These are phyloP conservation scores for Nemania abortiva DNA, from an alignment of 2,329 filamentous ascomycete species.

Conservation along the genomic window DNA sequence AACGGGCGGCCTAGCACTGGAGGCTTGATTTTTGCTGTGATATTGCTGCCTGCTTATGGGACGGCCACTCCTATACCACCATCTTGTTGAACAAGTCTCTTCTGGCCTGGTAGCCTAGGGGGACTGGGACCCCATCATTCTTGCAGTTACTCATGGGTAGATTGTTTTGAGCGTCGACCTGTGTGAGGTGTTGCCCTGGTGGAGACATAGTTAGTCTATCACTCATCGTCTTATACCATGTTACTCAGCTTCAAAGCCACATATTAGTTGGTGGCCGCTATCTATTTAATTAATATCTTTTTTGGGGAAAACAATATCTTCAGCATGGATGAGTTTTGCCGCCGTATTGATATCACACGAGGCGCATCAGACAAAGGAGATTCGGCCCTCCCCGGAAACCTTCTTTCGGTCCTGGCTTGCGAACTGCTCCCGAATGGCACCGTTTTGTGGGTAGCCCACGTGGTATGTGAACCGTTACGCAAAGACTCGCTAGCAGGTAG, in stretches of 20 bases:
- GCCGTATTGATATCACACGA: not conserved
- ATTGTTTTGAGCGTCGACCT: not conserved
- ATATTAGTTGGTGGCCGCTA: too few relatives aligned
- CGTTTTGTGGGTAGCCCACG: not conserved
- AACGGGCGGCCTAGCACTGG: constrained; percentile 11
- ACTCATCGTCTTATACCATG: not conserved
- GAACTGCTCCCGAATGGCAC: not conserved
- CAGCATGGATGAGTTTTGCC: not conserved
- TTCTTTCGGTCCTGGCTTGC: constrained; percentile 32
- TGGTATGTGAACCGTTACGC: not conserved
- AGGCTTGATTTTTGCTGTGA: constrained; percentile 26
- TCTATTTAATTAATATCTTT: not conserved
- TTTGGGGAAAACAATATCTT: not conserved
- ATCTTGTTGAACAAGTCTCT: not conserved
- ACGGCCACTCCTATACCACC: not conserved
- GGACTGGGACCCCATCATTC: not conserved
- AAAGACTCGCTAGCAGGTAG: too few relatives aligned
- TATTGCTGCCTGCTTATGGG: constrained; percentile 1
- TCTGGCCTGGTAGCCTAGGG: not conserved
- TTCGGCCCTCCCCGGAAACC: not conserved
- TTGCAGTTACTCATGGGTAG: not conserved
- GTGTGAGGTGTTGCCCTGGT: not conserved
- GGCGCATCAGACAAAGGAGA: not conserved
- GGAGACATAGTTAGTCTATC: not conserved
- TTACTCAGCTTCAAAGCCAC: not conserved